A percentile compares a stretch with the other conserved stretches of the same genome.
These are phyloP conservation scores for Nitzschia putrida DNA, from an alignment of 108 stramenopile species.

Conservation along the genomic window DNA sequence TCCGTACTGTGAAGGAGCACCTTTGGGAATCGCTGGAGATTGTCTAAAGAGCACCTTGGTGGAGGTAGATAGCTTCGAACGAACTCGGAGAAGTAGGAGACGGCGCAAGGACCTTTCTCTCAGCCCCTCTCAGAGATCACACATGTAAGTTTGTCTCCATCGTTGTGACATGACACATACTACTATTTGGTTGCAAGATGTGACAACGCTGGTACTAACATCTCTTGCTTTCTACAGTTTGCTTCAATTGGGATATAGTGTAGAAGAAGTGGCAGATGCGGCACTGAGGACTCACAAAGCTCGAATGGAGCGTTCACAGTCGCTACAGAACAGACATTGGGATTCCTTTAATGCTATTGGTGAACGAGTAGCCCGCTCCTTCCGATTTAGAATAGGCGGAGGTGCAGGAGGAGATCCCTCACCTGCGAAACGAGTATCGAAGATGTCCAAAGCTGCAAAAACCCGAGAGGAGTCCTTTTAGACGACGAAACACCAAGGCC, in stretches of 20 bases:
- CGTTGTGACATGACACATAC: background rate
- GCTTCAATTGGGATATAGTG: background rate
- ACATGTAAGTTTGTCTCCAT: constrained; percentile 1
- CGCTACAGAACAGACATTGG: background rate
- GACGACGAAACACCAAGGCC: too few species aligned
- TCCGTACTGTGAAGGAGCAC: background rate
- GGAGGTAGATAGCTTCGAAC: background rate
- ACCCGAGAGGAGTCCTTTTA: too few species aligned
- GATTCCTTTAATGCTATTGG: constrained; percentile 4
- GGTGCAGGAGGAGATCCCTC: too few species aligned
- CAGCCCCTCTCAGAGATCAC: background rate
- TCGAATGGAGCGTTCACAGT: background rate
- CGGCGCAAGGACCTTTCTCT: background rate
- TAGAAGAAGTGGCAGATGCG: background rate
- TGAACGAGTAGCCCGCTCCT: background rate
- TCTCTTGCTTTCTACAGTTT: background rate
- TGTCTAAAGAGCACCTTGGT: background rate
- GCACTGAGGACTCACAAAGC: background rate
- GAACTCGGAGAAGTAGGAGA: background rate
- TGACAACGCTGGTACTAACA: background rate
- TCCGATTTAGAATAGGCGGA: too few species aligned
- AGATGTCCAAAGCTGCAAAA: too few species aligned
- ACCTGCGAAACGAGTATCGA: too few species aligned
- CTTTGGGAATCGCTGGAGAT: background rate
- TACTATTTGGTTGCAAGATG: background rate